These are phyloP conservation scores for Erigeron canadensis DNA, from an alignment of 129 eudicot species.

Conservation along the genomic window DNA sequence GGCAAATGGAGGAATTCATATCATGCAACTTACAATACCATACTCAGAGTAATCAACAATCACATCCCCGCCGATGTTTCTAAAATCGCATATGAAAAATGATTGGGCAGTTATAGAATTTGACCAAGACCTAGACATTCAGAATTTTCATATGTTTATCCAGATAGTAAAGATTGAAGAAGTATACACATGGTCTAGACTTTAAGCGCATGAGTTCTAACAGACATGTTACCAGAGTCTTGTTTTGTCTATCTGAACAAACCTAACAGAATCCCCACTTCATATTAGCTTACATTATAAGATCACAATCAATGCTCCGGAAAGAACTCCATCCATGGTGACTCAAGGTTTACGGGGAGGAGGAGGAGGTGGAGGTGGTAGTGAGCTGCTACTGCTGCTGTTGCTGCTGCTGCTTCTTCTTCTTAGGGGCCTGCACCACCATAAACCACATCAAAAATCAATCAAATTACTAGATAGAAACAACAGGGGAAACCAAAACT, in stretches of 20 bases:
- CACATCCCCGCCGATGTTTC: too few relatives aligned
- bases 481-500: too few relatives aligned
- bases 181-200: conserved; percentile 10
- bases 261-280: not conserved
- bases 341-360: conserved; percentile 63
- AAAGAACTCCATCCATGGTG: conserved; percentile 1
- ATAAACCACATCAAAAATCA: not conserved
- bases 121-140: not conserved
- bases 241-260: not conserved
- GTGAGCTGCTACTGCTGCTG: conserved; percentile 78
- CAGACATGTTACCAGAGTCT: not conserved
- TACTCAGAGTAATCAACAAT: too few relatives aligned
- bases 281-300: conserved; percentile 4
- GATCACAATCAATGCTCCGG: not conserved
- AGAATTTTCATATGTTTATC: not conserved
- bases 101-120: not conserved
- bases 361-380: conserved; percentile 66
- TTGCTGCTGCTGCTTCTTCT: conserved; percentile 63
- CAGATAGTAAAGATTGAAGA: not conserved
- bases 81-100: too few relatives aligned
- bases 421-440: conserved; percentile 45
- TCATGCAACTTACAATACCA: too few relatives aligned
- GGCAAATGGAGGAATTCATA: too few relatives aligned
- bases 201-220: not conserved
- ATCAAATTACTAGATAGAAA: not conserved